Conservation (phyloP, 441 rosid species). For the Brassica balearica region DNA sequence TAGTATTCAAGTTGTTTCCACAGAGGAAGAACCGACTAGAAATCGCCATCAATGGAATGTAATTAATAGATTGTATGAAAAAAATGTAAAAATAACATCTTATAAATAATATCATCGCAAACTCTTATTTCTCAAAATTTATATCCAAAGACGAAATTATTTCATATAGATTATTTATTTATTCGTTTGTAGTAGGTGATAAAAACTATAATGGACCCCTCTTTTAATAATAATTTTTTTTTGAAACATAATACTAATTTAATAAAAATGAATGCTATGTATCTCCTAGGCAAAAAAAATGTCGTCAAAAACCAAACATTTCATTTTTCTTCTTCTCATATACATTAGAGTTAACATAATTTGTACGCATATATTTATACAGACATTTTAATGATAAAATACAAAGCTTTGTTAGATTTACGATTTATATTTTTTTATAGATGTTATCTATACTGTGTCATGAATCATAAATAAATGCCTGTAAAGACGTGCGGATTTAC, state of each 20-base stretch:
- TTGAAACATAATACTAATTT: not conserved
- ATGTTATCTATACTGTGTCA: not conserved
- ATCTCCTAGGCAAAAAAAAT: not conserved
- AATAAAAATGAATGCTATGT: not conserved
- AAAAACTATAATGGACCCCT: not conserved
- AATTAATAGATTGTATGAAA: not conserved
- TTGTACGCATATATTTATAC: not conserved
- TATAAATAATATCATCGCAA: not conserved
- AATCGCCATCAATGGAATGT: conserved; percentile 20
- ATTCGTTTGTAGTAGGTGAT: not conserved
- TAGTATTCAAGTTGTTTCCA: conserved; percentile 73
- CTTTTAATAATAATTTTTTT: not conserved
- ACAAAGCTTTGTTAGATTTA: not conserved
- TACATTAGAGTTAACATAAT: not conserved
- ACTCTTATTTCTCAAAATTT: not conserved
- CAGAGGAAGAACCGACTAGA: conserved; percentile 68
- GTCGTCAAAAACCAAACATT: not conserved
- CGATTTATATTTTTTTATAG: not conserved
- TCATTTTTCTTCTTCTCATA: not conserved
- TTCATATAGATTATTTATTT: not conserved
- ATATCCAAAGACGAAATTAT: not conserved
- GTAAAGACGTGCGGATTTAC: conserved; percentile 9
- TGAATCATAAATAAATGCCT: conserved; percentile 24
- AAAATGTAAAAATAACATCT: not conserved
- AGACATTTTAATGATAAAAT: not conserved